Conservation (phyloP, 78 protist species). For the Andalucia godoyi region DNA sequence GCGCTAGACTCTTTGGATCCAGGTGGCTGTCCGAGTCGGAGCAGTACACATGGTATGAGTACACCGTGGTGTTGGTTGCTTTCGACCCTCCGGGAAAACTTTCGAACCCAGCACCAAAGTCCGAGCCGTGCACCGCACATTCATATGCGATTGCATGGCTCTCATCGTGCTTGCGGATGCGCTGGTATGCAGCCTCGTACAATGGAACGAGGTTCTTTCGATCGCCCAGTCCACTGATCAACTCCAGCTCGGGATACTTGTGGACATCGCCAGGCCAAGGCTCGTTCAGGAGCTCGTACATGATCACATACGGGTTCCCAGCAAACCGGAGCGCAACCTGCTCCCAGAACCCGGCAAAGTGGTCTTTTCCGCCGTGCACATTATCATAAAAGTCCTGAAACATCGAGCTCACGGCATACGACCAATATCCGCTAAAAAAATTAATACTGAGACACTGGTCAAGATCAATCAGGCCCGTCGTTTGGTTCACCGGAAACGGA, state of each 20-base stretch:
- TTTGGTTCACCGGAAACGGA: no score
- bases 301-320: slow-evolving; percentile 26
- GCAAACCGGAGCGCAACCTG: slow-evolving; percentile 17
- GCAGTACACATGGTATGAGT: background rate
- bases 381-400: slow-evolving; percentile 57
- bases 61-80: background rate
- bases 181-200: slow-evolving; percentile 21
- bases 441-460: no score
- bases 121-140: slow-evolving; percentile 18
- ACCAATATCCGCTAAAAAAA: no score
- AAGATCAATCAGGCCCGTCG: no score
- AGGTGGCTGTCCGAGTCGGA: background rate
- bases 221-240: slow-evolving; percentile 44
- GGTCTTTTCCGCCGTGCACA: slow-evolving; percentile 18
- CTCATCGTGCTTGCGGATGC: slow-evolving; percentile 44
- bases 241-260: slow-evolving; percentile 15
- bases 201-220: slow-evolving; percentile 31
- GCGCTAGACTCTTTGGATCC: no score
- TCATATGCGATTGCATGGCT: slow-evolving; percentile 41
- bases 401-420: slow-evolving; percentile 9
- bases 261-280: slow-evolving; percentile 57
- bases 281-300: slow-evolving; percentile 79
- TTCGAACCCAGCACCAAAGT: background rate
- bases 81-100: slow-evolving; percentile 1
- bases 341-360: slow-evolving; percentile 50